Evolutionary conservation across 805 yeast species (phyloP).

Genomic region (Pichia occidentalis): DNA sequence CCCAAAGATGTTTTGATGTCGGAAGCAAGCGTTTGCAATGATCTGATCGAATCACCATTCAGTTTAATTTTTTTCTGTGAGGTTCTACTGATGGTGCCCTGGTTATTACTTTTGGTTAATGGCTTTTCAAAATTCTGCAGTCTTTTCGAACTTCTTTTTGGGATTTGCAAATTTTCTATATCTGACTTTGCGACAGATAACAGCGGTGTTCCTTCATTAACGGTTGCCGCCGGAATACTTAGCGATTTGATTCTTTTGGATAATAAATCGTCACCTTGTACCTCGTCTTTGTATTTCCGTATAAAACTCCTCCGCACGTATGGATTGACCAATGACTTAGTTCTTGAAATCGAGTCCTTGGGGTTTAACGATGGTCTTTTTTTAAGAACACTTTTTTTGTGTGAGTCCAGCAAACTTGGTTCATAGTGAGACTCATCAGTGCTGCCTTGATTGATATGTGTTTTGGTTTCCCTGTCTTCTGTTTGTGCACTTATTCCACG

Average conservation of each 20-base stretch:
- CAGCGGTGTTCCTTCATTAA: not conserved
- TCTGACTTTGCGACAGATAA: not conserved
- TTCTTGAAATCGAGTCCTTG: not conserved
- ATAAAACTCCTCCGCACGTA: constrained; percentile 8
- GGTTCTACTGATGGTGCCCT: not conserved
- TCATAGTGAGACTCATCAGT: constrained; percentile 4
- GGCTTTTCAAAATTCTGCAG: constrained; percentile 1
- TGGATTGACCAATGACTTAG: constrained; percentile 2
- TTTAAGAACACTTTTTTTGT: not conserved
- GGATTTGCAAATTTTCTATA: constrained; percentile 8
- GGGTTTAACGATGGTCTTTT: constrained; percentile 6
- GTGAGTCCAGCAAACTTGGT: not conserved
- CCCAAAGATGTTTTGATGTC: constrained; percentile 1
- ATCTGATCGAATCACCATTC: constrained; percentile 1
- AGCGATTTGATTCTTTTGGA: not conserved
- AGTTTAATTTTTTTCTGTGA: no score
- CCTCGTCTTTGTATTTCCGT: constrained; percentile 5
- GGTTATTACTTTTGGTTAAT: not conserved
- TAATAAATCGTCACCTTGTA: constrained; percentile 5
- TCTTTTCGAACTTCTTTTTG: constrained; percentile 15
- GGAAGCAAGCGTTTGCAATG: constrained; percentile 3
- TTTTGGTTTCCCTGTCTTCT: no score
- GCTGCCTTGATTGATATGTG: no score
- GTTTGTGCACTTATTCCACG: no score
- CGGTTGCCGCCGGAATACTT: no score